Conservation (phyloP, 495 filamentous ascomycete species). For the Cercophora samala region DNA sequence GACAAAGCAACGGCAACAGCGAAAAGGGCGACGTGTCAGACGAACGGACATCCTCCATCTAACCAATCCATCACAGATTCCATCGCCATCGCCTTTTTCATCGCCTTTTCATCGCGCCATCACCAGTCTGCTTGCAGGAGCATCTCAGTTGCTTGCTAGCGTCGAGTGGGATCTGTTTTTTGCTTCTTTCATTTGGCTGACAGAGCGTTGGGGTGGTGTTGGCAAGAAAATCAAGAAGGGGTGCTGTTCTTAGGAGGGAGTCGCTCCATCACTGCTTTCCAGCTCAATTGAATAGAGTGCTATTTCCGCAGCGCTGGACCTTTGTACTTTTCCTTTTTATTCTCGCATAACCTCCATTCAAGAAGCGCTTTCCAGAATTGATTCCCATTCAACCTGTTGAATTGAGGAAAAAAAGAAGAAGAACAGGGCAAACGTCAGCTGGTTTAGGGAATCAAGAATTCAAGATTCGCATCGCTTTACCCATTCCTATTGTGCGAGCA, state of each 20-base stretch:
- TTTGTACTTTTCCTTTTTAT: conserved; percentile 40
- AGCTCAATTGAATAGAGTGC: conserved; percentile 28
- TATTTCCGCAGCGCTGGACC: conserved; percentile 26
- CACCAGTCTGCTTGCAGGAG: conserved; percentile 7
- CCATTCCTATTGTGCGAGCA: conserved; percentile 36
- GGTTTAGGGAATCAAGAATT: conserved; percentile 22
- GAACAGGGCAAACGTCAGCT: conserved; percentile 7
- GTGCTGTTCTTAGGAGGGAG: conserved; percentile 29
- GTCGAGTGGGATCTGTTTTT: conserved; percentile 13
- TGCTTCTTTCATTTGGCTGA: conserved; percentile 17
- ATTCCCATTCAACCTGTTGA: conserved; percentile 48
- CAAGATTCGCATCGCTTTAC: conserved; percentile 35
- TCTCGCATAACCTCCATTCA: conserved; percentile 33
- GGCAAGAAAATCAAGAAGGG: conserved; percentile 25
- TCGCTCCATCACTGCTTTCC: conserved; percentile 27
- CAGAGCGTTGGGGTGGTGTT: conserved; percentile 27
- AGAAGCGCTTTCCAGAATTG: conserved; percentile 50
- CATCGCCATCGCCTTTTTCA: conserved; percentile 4
- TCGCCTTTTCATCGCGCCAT: conserved; percentile 2
- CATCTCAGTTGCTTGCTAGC: conserved; percentile 2
- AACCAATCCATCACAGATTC: conserved; percentile 2
- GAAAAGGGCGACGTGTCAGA: conserved; percentile 1
- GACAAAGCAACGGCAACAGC: neutral
- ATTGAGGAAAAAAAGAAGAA: conserved; percentile 39
- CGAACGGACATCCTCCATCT: neutral